Base-by-base conservation (phyloP, 306 rosid genomes). In the Fagus sylvatica region DNA sequence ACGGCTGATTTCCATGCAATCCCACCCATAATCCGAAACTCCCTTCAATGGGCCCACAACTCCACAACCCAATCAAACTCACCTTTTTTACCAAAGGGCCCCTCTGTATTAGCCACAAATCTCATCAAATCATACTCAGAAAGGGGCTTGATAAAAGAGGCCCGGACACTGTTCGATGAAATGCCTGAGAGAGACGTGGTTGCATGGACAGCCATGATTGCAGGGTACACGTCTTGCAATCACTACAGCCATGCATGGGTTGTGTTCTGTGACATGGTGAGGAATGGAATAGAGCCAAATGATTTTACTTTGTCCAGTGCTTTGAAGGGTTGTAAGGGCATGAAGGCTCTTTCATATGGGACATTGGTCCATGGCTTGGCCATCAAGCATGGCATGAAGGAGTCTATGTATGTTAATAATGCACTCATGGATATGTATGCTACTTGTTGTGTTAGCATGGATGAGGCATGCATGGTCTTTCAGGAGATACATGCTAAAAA, bases 381-480 rank as follows among this genome's bases (percentile, higher is more conserved):
- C 4, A 56, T 85, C 19, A 90, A 89, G 86, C 71, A 70, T 74
- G 96, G 97, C 1, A 34, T 80, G 9, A 84, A 75, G 53, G 84
- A 88, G 5, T 88, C 85, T 5, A 70, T 93, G 39, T 90, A 90
- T 34, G 94, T 90, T 68, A 82, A 80, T 32, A 90, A 90, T 85
- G 88, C 96, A 22, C 91, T 93, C 53, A 43, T 89, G 86, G 92
- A 82, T 73, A 74, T 90, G 89, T 93, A 90, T 79, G 94, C 91
- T 71, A 74, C 89, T 78, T 90, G 86, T 32, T 82, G 93, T 59
- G 75, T 77, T 78, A 82, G 67, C 73, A 90, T 93, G 90, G 85
- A 79, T 28, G 73, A 83, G 16, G 89, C 94, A 11, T 83, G 82
- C 53, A 46, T 69, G 72, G 83, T 93, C 53, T 93, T 93, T 75